Evolutionary conservation across 345 rosid species (phyloP), one percentile per base, ranked within the genome.

Genomic region (Isatis tinctoria): DNA sequence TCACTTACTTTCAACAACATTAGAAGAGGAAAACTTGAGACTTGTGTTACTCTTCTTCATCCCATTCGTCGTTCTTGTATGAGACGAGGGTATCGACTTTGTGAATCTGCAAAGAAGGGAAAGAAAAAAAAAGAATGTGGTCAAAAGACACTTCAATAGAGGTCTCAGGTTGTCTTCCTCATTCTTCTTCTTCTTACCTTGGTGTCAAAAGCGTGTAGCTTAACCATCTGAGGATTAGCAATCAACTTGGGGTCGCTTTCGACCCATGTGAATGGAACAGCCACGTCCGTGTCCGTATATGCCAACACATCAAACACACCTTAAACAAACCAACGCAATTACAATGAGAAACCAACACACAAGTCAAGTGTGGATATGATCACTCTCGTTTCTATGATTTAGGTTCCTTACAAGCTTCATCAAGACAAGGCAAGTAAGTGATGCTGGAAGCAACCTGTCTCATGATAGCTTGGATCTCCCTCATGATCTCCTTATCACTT

Each of bases 191-290:
- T 22, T 14, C 64, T 72, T 52, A 88, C 99, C 94, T 90, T 92
- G 45, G 99, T 95, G 41, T 95, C 97, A 70, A 95, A 95, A 6
- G 94, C 88, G 74, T 95, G 99, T 82, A 95, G 75, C 83, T 95
- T 95, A 74, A 95, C 99, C 98, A 92, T 95, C 71, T 95, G 98
- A 37, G 99, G 99, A 81, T 95, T 95, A 8, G 88, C 93, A 75
- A 95, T 95, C 85, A 95, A 70, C 78, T 95, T 90, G 0, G 97
- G 97, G 61, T 95, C 97, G 37, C 99, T 95, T 74, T 95, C 99
- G 4, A 90, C 73, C 97, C 99, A 95, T 6, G 97, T 88, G 75
- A 95, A 95, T 5, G 99, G 97, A 26, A 88, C 97, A 24, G 94
- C 96, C 28, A 88, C 90, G 63, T 95, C 99, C 14, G 82, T 84